Evolutionary conservation across 2,329 filamentous ascomycete genomes (phyloP).

Genomic region (Tympanopsis confertula): DNA sequence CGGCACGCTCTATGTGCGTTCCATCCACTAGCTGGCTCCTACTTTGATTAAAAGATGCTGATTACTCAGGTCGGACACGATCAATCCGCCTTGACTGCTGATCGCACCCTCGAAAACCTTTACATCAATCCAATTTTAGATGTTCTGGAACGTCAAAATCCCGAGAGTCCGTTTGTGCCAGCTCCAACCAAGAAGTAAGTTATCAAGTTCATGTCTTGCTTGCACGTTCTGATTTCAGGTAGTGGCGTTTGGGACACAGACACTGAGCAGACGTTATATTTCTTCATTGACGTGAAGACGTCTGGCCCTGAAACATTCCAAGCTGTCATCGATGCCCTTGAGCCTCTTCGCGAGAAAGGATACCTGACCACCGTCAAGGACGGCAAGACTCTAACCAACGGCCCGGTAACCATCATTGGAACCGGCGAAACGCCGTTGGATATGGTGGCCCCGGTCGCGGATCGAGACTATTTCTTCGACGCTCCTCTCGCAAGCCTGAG

Average conservation of each 20-base stretch:
- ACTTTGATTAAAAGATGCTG: background rate
- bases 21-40: conserved; percentile 8
- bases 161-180: conserved; percentile 33
- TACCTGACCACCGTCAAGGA: conserved; percentile 4
- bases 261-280: conserved; percentile 44
- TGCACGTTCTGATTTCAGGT: conserved; percentile 3
- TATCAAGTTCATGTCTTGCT: conserved; percentile 6
- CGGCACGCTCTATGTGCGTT: conserved; percentile 33
- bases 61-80: conserved; percentile 39
- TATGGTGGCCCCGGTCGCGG: conserved; percentile 28
- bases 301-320: conserved; percentile 40
- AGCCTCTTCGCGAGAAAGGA: conserved; percentile 35
- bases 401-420: conserved; percentile 48
- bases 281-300: conserved; percentile 56
- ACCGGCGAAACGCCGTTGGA: conserved; percentile 41
- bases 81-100: conserved; percentile 32
- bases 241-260: conserved; percentile 46
- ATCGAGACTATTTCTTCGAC: conserved; percentile 49
- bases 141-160: conserved; percentile 42
- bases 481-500: conserved; percentile 34
- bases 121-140: conserved; percentile 48
- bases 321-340: conserved; percentile 39
- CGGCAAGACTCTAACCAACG: conserved; percentile 25
- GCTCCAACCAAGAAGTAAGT: conserved; percentile 30
- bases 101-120: conserved; percentile 40